phyloP scores from a whole-genome alignment of 305 asterid species.

The Solanum aculeatissimum region DNA sequence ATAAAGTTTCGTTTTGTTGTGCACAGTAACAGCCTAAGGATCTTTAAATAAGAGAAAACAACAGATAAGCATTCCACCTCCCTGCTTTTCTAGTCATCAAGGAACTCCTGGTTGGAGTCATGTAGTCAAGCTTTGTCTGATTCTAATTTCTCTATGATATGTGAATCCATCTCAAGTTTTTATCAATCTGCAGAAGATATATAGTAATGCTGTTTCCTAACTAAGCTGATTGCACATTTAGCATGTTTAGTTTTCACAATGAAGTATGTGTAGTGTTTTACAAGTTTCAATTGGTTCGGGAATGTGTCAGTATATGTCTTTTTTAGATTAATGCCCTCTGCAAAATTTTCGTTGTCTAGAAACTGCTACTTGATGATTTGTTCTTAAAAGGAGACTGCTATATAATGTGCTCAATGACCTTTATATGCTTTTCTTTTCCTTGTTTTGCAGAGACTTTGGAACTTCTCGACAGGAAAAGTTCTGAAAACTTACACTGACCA shows the following conservation, averaged over 20 bases:
- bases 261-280: not conserved
- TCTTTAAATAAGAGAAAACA: not conserved
- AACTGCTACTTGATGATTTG: not conserved
- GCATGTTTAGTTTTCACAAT: not conserved
- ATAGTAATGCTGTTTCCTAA: not conserved
- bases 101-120: not conserved
- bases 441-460: slow-evolving; percentile 86
- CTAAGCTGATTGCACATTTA: not conserved
- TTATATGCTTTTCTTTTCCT: not conserved
- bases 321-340: not conserved
- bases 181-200: not conserved
- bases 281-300: not conserved
- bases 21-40: not conserved
- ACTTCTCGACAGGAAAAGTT: slow-evolving; percentile 69
- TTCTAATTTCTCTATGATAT: not conserved
- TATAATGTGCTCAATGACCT: not conserved
- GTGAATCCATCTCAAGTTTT: not conserved
- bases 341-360: not conserved
- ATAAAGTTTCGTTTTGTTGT: not conserved
- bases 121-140: not conserved
- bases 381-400: not conserved
- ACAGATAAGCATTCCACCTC: not conserved
- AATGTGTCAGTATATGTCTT: not conserved
- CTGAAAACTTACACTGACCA: slow-evolving; percentile 88
- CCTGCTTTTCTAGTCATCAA: not conserved